A percentile compares a stretch with the other conserved stretches of the same genome.
These are phyloP conservation scores for Kwoniella bestiolae DNA, from an alignment of 768 basidiomycete species.

Conservation along the genomic window DNA sequence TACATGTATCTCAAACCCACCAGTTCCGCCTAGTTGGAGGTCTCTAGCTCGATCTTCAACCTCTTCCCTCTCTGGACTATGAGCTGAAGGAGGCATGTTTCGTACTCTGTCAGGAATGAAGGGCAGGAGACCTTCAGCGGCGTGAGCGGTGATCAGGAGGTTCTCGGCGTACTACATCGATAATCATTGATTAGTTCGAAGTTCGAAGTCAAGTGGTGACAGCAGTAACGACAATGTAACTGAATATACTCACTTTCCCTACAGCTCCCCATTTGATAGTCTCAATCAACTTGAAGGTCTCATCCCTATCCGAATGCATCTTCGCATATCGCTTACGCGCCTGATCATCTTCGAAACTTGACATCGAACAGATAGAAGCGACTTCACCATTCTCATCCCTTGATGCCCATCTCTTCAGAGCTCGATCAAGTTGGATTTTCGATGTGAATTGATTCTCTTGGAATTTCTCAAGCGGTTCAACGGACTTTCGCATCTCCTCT, in stretches of 20 bases:
- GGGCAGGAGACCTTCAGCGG: background rate
- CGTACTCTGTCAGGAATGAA: background rate
- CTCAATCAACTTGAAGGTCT: constrained; percentile 9
- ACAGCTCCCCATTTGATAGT: constrained; percentile 10
- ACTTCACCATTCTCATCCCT: too few species aligned
- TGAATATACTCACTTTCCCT: background rate
- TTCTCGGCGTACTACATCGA: background rate
- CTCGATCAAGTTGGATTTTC: too few species aligned
- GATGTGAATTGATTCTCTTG: too few species aligned
- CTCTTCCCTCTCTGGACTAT: background rate
- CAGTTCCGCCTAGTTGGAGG: constrained; percentile 4
- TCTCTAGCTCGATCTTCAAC: constrained; percentile 4
- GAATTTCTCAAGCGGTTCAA: too few species aligned
- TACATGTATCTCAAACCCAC: background rate
- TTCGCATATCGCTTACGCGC: background rate
- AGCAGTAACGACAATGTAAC: too few species aligned
- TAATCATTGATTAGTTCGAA: too few species aligned
- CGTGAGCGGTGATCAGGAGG: background rate
- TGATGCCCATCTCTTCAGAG: too few species aligned
- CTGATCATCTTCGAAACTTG: too few species aligned
- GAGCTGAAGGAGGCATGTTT: background rate
- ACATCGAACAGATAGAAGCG: too few species aligned
- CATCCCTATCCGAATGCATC: constrained; percentile 1
- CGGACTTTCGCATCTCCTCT: too few species aligned
- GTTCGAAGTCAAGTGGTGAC: too few species aligned